These are phyloP conservation scores for Kwoniella mangroviensis DNA, from an alignment of 768 basidiomycete species.

Conservation along the genomic window DNA sequence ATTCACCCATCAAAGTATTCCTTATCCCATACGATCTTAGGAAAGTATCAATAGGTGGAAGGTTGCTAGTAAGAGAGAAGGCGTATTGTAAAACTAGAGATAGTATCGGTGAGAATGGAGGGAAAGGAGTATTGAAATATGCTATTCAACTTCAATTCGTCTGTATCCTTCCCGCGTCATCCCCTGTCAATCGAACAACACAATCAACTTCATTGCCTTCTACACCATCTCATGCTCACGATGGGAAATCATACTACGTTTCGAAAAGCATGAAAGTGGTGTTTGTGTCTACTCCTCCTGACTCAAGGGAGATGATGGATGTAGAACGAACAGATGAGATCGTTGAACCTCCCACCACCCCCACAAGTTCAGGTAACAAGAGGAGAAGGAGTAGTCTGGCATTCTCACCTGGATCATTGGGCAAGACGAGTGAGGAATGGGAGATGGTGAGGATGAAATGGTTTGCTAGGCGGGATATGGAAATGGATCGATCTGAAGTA, in stretches of 20 bases:
- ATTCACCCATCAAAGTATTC: constrained; percentile 50
- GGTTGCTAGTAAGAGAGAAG: constrained; percentile 49
- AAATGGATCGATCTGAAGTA: neutral
- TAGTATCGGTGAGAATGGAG: neutral
- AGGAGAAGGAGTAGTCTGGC: constrained; percentile 20
- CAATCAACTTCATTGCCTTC: constrained; percentile 3
- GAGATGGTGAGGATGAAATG: constrained; percentile 35
- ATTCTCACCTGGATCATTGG: constrained; percentile 33
- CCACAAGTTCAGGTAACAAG: neutral
- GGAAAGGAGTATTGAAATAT: constrained; percentile 42
- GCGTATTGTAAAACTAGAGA: constrained; percentile 27
- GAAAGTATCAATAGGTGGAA: constrained; percentile 40
- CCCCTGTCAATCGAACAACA: neutral
- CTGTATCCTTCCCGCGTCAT: constrained; percentile 23
- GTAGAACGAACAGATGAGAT: constrained; percentile 47
- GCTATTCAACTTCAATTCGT: constrained; percentile 54
- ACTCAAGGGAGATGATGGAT: constrained; percentile 25
- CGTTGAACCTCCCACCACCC: constrained; percentile 23
- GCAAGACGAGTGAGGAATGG: constrained; percentile 36
- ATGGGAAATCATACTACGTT: constrained; percentile 40
- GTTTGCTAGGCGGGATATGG: constrained; percentile 22
- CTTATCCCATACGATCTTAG: constrained; percentile 53
- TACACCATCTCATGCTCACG: neutral
- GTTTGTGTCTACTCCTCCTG: constrained; percentile 43
- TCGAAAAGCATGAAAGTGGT: constrained; percentile 51